Conservation (phyloP, 176 grass and related monocot species). For the Otatea glauca region DNA sequence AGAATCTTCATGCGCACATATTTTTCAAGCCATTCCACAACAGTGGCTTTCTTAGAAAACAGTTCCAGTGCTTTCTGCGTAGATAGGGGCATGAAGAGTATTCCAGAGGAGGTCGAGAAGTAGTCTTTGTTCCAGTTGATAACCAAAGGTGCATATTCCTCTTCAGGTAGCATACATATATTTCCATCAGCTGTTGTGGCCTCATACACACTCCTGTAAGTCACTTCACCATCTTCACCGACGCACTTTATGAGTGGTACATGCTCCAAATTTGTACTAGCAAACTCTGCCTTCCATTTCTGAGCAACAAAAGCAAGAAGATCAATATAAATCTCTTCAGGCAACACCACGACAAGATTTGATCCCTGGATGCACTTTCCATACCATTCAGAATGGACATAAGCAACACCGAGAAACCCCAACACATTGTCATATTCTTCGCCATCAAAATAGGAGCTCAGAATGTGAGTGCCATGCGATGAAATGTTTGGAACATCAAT, state of each 20-base stretch:
- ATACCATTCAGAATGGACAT: slow-evolving; percentile 52
- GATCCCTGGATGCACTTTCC: slow-evolving; percentile 48
- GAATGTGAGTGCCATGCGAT: slow-evolving; percentile 49
- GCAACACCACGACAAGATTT: slow-evolving; percentile 38
- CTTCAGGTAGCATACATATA: slow-evolving; percentile 34
- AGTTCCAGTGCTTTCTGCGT: slow-evolving; percentile 20
- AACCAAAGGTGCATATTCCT: slow-evolving; percentile 24
- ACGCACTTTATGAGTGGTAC: slow-evolving; percentile 30
- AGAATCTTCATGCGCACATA: slow-evolving; percentile 12
- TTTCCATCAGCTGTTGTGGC: not conserved
- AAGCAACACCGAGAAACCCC: slow-evolving; percentile 45
- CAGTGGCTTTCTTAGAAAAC: slow-evolving; percentile 4
- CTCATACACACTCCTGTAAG: slow-evolving; percentile 29
- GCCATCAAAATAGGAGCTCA: slow-evolving; percentile 52
- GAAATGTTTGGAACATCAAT: slow-evolving; percentile 40
- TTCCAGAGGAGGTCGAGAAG: slow-evolving; percentile 1
- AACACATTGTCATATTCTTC: slow-evolving; percentile 45
- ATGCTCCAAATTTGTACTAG: slow-evolving; percentile 1
- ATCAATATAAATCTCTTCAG: slow-evolving; percentile 50
- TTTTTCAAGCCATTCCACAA: slow-evolving; percentile 44
- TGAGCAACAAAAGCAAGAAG: slow-evolving; percentile 49
- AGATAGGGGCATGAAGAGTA: not conserved
- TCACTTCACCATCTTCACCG: not conserved
- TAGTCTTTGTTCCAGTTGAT: slow-evolving; percentile 44
- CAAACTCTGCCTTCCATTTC: slow-evolving; percentile 23